Evolutionary conservation across 2,329 filamentous ascomycete species (phyloP), one percentile per base, ranked within the genome.

Genomic region (Aschersonia sp.): DNA sequence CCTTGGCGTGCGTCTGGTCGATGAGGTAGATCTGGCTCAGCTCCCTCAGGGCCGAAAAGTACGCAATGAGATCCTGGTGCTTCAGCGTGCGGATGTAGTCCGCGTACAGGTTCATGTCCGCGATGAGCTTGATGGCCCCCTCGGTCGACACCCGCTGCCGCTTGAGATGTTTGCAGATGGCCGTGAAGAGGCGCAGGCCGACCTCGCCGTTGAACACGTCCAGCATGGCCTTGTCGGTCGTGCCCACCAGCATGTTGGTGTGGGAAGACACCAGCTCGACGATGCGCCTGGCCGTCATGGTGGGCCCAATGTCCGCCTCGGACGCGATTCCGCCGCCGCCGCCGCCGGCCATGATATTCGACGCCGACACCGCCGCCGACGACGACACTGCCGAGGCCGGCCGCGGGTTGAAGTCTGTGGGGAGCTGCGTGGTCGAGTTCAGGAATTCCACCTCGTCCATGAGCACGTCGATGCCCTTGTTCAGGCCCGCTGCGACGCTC

Each of bases 181-280:
- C 85, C 22, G 84, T 81, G 67, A 97, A 98, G 46, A 98, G 76
- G 30, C 92, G 84, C 53, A 96, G 76, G 1, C 92, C 92, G 30
- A 98, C 90, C 68, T 98, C 92, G 65, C 92, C 87, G 63, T 95
- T 96, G 73, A 98, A 98, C 11, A 98, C 92, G 60, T 98, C 92
- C 30, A 98, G 81, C 75, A 95, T 94, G 52, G 87, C 90, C 71
- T 98, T 98, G 62, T 98, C 92, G 1, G 90, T 97, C 61, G 87
- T 94, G 52, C 92, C 92, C 4, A 86, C 79, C 10, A 98, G 75
- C 87, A 98, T 96, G 60, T 77, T 80, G 1, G 89, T 97, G 63
- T 98, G 92, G 12, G 83, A 83, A 29, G 82, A 83, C 11, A 97
- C 85, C 41, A 97, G 79, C 42, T 87, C 81, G 30, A 95, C 85